Percentiles rank a stretch among this genome's conserved stretches.
Conservation (phyloP, 768 basidiomycete genomes). For the Dendrothele bispora region DNA sequence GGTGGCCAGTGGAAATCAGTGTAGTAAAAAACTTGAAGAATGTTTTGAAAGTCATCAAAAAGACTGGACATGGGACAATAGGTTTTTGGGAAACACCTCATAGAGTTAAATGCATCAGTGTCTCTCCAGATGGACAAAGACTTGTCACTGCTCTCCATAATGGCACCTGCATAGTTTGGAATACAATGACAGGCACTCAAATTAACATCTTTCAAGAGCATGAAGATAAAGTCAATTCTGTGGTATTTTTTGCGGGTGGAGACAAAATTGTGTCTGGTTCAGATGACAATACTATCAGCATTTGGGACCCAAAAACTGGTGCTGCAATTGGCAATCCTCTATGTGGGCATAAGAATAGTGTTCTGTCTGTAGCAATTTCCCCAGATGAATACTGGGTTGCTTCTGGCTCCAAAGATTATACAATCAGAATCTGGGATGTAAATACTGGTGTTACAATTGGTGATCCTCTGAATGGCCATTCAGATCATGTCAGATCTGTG, state of each 20-base stretch:
- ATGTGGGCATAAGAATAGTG: not conserved
- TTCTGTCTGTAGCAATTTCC: not conserved
- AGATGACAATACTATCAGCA: not conserved
- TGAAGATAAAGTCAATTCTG: too few relatives aligned
- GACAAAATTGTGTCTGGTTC: conserved; percentile 4
- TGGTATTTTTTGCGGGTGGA: not conserved
- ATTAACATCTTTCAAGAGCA: too few relatives aligned
- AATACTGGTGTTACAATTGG: not conserved
- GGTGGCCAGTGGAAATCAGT: not conserved
- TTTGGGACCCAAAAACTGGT: conserved; percentile 1
- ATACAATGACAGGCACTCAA: too few relatives aligned
- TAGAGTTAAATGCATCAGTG: not conserved
- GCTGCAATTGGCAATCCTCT: not conserved
- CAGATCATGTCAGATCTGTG: not conserved
- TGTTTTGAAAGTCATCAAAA: not conserved
- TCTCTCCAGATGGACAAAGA: too few relatives aligned
- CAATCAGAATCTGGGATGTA: not conserved
- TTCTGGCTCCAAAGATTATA: not conserved
- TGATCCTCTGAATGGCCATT: not conserved
- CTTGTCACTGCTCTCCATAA: too few relatives aligned
- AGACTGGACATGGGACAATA: not conserved
- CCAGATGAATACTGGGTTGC: not conserved
- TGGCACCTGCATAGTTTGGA: too few relatives aligned
- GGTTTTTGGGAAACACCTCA: not conserved
- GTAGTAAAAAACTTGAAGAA: not conserved